phyloP scores from a whole-genome alignment of 345 rosid genomes.

The Hibiscus trionum region DNA sequence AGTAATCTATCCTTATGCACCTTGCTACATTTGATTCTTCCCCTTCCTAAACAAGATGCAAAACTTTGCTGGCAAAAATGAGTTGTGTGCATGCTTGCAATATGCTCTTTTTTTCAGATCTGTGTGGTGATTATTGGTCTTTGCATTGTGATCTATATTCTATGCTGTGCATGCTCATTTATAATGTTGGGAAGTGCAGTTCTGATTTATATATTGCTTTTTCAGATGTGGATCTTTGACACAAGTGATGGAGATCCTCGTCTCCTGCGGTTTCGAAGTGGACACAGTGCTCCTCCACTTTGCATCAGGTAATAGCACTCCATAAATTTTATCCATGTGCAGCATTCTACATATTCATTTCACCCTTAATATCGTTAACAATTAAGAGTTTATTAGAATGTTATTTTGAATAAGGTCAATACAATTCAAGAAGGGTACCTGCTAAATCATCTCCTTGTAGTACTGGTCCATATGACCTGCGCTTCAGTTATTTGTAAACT shows the following conservation, averaged over 20 bases:
- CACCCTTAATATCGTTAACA: background rate
- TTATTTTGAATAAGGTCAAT: background rate
- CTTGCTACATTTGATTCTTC: background rate
- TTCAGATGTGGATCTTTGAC: conserved; percentile 96
- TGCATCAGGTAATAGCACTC: conserved; percentile 62
- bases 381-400: background rate
- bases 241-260: conserved; percentile 94
- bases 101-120: background rate
- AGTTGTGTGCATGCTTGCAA: background rate
- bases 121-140: background rate
- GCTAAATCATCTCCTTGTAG: background rate
- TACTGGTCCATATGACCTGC: background rate
- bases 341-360: background rate
- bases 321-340: background rate
- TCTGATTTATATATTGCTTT: background rate
- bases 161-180: conserved; percentile 1
- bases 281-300: conserved; percentile 96
- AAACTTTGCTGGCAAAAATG: background rate
- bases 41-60: background rate
- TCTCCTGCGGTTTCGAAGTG: conserved; percentile 87
- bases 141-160: background rate
- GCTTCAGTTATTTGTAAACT: background rate
- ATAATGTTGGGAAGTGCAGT: background rate
- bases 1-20: background rate
- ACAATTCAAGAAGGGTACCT: background rate